Base-by-base conservation (phyloP, 306 rosid species). In the Mimosa pudica region DNA sequence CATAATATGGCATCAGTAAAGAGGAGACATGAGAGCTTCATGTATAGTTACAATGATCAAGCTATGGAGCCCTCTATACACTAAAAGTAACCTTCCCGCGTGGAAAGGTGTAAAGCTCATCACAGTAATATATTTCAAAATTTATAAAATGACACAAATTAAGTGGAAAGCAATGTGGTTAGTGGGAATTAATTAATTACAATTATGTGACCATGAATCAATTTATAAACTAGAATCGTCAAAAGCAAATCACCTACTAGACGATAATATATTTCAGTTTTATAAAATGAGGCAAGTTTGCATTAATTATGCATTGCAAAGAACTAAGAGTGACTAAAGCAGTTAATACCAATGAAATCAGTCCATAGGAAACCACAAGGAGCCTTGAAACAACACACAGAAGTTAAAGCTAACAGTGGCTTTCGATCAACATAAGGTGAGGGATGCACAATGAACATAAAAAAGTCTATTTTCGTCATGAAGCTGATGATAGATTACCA, bases 1-100 rank as follows among this genome's bases (percentile, higher is more conserved):
- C 80, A 70, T 70, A 76, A 73, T 79, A 86, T 47, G 68, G 79
- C 75, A 87, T 79, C 73, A 84, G 84, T 70, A 79, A 64, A 79
- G 85, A 78, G 82, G 69, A 80, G 79, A 76, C 79, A 83, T 10
- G 75, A 74, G 20, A 73, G 61, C 71, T 74, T 45, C 82, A 69
- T 66, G 57, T 73, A 63, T 70, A 70, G 68, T 32, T 62, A 32
- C 44, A 11, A 62, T 33, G n/a, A 62, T 32, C 8, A 62, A 62
- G 12, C 42, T 42, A 32, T 62, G 68, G 68, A 32, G 68, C 42
- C 12, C 44, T 16, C 65, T 20, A 47, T 70, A 70, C 41, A 70
- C 74, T 30, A 11, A 6, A 46, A 20, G 46, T 2, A 73, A 77
- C 76, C 79, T 71, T 81, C 85, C 78, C 44, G 71, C 79, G 63